Base-by-base conservation (phyloP, 257 asterid species). In the Ophiorrhiza pumila region DNA sequence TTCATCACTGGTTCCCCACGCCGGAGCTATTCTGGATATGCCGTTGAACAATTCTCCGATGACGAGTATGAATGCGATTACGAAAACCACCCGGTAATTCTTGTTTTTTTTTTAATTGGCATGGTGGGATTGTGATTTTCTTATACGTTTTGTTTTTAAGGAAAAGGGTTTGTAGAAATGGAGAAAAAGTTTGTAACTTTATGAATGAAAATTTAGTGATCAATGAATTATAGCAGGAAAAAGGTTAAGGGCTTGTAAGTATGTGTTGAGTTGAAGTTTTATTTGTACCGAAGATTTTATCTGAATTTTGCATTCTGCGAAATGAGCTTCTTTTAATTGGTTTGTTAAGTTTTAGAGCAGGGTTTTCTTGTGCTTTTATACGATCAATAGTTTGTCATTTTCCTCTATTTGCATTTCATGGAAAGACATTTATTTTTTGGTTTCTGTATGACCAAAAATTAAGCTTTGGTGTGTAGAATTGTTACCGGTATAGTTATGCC, bases 61-160 rank as follows among this genome's bases (percentile, higher is more conserved):
- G 99, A 94, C 59, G 99, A 94, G 69, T 89, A 94, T 72, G 98
- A 94, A 77, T 94, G 99, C 78, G 97, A 94, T 80, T 88, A 85
- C 78, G 98, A 91, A 53, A 87, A 80, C 74, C 81, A 90, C 75
- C 92, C 95, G 71, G 98, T 93, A 89, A 71, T 76, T 74, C 17
- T n/a, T 41, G 11, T 11, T 73, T 72, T 2, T 11, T 57, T 4
- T 12, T 66, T 20, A 58, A n/a, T 27, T 42, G 18, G 37, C 14
- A 5, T 31, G 18, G 18, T 17, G 8, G 5, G 5, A 4, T 9
- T 34, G 10, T 43, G 11, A 0, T 61, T 61, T 62, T 10, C 32
- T 61, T 57, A 23, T 10, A 1, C 22, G 17, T 74, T 43, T 47
- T 12, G 68, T 0, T 47, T n/a, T n/a, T n/a, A n/a, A n/a, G n/a